Percentiles rank a stretch among this genome's conserved stretches.
Conservation (phyloP, 163 green algal genomes). For the Prototheca wickerhamii region DNA sequence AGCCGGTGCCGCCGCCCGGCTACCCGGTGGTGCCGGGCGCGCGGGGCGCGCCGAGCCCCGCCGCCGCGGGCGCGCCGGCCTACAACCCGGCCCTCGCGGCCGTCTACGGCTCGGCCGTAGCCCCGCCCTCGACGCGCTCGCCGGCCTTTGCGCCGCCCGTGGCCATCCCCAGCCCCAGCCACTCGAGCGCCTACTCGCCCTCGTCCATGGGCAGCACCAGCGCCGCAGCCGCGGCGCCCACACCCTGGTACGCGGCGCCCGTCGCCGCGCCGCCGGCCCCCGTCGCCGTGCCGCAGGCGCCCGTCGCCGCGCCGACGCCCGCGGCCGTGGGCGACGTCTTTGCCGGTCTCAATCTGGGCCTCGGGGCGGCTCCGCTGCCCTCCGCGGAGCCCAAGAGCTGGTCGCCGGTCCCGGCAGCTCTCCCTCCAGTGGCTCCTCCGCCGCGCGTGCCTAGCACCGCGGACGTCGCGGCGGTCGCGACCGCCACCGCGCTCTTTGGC, state of each 20-base stretch:
- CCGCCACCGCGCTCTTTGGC: constrained; percentile 18
- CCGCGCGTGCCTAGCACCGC: neutral
- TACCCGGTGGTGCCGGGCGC: neutral
- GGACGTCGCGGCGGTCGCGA: neutral
- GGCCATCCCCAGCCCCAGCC: neutral
- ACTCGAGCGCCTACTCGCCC: no score
- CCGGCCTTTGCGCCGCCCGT: neutral
- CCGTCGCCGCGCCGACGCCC: no score
- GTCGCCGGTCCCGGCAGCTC: neutral
- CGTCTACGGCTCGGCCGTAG: no score
- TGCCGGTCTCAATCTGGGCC: no score
- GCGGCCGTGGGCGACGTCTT: neutral
- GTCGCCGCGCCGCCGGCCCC: neutral
- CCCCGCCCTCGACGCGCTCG: no score
- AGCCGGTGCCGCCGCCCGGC: constrained; percentile 18
- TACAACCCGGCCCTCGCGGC: neutral
- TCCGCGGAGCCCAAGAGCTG: no score
- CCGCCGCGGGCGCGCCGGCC: neutral
- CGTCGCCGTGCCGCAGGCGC: neutral
- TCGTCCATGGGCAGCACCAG: neutral
- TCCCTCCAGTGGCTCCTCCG: neutral
- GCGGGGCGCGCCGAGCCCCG: neutral
- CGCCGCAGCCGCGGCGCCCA: neutral
- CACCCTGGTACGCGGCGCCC: neutral
- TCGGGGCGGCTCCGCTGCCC: no score